Base-by-base conservation (phyloP, 225 moss, liverwort and hornwort species). In the Physcomitrellopsis africana region DNA sequence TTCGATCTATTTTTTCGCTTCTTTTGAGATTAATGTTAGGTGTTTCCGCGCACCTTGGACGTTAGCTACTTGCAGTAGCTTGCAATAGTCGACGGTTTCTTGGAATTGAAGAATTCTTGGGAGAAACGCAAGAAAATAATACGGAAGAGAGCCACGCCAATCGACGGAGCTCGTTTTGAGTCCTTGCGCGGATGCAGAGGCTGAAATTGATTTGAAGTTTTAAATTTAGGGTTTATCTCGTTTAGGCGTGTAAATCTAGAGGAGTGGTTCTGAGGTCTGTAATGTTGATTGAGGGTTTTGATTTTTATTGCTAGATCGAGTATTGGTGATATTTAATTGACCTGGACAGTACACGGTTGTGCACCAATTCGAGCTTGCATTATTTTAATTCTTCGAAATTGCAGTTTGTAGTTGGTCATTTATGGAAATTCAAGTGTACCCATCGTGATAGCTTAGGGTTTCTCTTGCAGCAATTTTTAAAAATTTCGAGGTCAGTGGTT, bases 161-260 rank as follows among this genome's bases (percentile, higher is more conserved):
- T 73, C 27, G 8, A 32, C 42, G 68, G 22, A 56, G 37, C 3
- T 37, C 2, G 12, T 16, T 54, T 65, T 12, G 27, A 3, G 32
- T 44, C 12, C n/a, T 10, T 29, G 17, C 42, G n/a, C 19, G 15
- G 78, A 52, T 22, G 52, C 9, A 5, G 27, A 48, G 5, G 5
- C 14, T 26, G 44, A 42, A 11, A 47, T 20, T 24, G 16, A 8
- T 10, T 37, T 42, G 65, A 54, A 73, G 12, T 13, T 51, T 56
- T 47, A 20, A 12, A 70, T 72, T 81, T 81, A 79, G 85, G 83
- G 81, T 78, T 78, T 72, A 26, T 7, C 32, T 37, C 32, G 32
- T 37, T 4, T 37, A 37, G 32, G 1, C 32, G n/a, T 66, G 46
- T 24, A 44, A 47, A 15, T 60, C 60, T 60, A 60, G 12, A 11